Percentiles rank a stretch among this genome's conserved stretches.
Conservation (phyloP, 163 green algal genomes). For the Smithsoniella earleae region DNA sequence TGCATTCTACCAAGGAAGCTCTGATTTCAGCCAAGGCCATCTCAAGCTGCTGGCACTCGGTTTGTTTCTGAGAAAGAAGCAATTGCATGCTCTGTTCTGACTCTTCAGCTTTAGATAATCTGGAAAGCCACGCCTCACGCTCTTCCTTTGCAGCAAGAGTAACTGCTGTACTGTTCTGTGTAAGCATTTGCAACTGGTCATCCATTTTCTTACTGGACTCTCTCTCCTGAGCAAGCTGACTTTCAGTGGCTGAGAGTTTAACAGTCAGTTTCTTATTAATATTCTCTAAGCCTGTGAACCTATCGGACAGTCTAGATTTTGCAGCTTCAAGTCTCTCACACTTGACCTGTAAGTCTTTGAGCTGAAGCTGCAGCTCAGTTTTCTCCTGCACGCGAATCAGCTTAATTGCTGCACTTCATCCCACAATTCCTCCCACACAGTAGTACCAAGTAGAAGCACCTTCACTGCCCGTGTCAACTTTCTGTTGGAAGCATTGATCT, state of each 20-base stretch:
- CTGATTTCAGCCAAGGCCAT: not conserved
- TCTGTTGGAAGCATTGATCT: not conserved
- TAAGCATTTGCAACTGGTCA: not conserved
- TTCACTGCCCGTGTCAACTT: not conserved
- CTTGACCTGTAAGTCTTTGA: not conserved
- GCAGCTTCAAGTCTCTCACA: slow-evolving; percentile 12
- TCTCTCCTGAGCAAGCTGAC: not conserved
- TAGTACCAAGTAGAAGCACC: no score
- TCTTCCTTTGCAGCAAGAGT: not conserved
- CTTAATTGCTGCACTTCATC: no score
- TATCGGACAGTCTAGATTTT: slow-evolving; percentile 4
- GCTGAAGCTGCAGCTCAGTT: not conserved
- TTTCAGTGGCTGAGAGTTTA: not conserved
- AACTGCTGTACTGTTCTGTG: not conserved
- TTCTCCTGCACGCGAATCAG: not conserved
- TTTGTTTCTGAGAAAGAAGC: not conserved
- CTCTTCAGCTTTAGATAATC: not conserved
- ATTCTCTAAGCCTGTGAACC: not conserved
- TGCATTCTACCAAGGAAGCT: not conserved
- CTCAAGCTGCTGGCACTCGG: not conserved
- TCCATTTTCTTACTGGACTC: not conserved
- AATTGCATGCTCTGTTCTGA: not conserved
- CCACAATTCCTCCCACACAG: no score
- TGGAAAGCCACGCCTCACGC: not conserved
- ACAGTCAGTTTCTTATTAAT: not conserved